Conservation (phyloP, 257 asterid genomes). For the Jacaranda copaia region DNA sequence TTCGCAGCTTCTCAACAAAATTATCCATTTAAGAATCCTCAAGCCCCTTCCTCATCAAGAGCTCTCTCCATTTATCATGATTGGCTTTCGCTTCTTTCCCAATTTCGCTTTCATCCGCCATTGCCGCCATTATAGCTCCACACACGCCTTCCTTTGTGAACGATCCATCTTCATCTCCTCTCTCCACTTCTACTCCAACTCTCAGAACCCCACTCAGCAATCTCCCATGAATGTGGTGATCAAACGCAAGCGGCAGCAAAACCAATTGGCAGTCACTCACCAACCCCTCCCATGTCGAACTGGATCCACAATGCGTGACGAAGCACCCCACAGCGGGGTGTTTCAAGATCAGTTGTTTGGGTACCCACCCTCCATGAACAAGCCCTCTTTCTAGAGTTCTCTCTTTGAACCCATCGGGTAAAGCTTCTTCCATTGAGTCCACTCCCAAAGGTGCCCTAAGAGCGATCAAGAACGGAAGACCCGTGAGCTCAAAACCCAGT, state of each 20-base stretch:
- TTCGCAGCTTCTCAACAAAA: slow-evolving; percentile 36
- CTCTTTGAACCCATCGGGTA: slow-evolving; percentile 42
- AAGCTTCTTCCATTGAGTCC: slow-evolving; percentile 44
- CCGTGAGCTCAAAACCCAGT: slow-evolving; percentile 47
- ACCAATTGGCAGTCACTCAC: slow-evolving; percentile 50
- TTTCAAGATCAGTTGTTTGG: slow-evolving; percentile 42
- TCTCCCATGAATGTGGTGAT: slow-evolving; percentile 48
- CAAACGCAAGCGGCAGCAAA: slow-evolving; percentile 41
- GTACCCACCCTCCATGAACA: slow-evolving; percentile 54
- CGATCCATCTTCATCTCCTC: slow-evolving; percentile 55
- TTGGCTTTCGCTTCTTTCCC: slow-evolving; percentile 46
- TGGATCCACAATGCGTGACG: slow-evolving; percentile 56
- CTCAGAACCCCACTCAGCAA: slow-evolving; percentile 44
- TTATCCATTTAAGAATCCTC: slow-evolving; percentile 37
- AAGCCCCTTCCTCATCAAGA: slow-evolving; percentile 27
- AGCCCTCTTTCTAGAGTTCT: slow-evolving; percentile 43
- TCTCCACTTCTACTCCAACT: slow-evolving; percentile 55
- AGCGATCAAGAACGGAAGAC: slow-evolving; percentile 46
- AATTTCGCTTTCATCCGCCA: slow-evolving; percentile 40
- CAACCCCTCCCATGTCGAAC: slow-evolving; percentile 50
- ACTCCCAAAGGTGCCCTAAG: slow-evolving; percentile 47
- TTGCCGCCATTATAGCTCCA: slow-evolving; percentile 40
- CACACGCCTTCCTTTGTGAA: slow-evolving; percentile 48
- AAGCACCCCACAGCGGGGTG: slow-evolving; percentile 56
- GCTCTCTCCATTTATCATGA: slow-evolving; percentile 41